Base-by-base conservation (phyloP, 1,139 yeast genomes). In the Pichia sp. region DNA sequence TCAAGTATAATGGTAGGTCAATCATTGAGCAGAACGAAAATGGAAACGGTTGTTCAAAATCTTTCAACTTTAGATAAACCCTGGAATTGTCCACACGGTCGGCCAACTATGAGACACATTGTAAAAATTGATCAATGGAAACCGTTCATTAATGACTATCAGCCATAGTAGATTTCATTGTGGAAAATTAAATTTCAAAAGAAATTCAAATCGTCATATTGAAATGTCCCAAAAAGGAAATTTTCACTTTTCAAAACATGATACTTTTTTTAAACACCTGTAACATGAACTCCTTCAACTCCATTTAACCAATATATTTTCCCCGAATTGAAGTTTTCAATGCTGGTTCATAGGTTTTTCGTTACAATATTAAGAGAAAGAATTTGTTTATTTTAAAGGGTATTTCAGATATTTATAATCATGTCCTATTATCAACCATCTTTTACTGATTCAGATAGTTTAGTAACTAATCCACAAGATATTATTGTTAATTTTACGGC, bases 61-160 rank as follows among this genome's bases (percentile, higher is more conserved):
- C 68, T 94, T 49, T 79, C 94, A 22, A 68, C 65, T 0, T 69
- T 94, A 36, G 92, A 89, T 53, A 87, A 87, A 60, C 99, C 99
- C 0, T 94, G 98, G 98, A 92, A 90, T 61, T 92, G 99, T 65
- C 99, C 99, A 0, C 99, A 92, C 66, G 98, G 99, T 0, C 71
- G 99, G 53, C 99, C 98, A 0, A 92, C 99, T 1, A 79, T 92
- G 84, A 73, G 98, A 49, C 97, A 92, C 64, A 69, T 92, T 49
- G 77, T 82, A 54, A 89, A 86, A 43, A 59, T 84, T 39, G 64
- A 71, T 42, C 65, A 70, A 42, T 75, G 82, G 79, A 60, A 65
- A 25, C 58, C 72, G 1, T 77, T 75, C 53, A 58, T 56, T 11
- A 65, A 65, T 2, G 83, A 78, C 45, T 56, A 55, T 25, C 20